Percentiles rank a stretch among this genome's conserved stretches.
Conservation (phyloP, 2,329 filamentous ascomycete genomes). For the Fonsecaea pugnacius region DNA sequence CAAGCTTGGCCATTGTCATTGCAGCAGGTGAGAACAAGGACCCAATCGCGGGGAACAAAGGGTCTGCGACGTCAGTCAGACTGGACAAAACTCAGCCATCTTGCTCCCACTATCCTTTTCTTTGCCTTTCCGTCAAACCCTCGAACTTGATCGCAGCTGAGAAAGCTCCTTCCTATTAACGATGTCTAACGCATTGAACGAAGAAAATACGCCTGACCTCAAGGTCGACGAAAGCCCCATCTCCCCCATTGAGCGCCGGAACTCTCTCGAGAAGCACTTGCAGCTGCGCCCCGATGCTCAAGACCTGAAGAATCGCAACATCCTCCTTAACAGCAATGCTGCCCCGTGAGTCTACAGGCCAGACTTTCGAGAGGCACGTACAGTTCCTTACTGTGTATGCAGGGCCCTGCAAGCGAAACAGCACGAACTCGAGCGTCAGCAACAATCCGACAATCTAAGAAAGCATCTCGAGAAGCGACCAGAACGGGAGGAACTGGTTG, state of each 20-base stretch:
- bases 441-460: constrained; percentile 65
- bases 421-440: constrained; percentile 68
- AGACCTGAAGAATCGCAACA: constrained; percentile 71
- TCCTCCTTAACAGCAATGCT: constrained; percentile 68
- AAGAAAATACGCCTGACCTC: constrained; percentile 34
- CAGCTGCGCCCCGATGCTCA: constrained; percentile 69
- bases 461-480: constrained; percentile 67
- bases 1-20: constrained; percentile 22
- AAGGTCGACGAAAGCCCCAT: constrained; percentile 63
- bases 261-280: constrained; percentile 74
- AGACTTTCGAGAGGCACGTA: neutral
- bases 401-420: constrained; percentile 66
- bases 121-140: neutral
- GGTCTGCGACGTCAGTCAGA: constrained; percentile 24
- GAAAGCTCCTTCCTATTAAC: constrained; percentile 17
- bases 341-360: constrained; percentile 60
- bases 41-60: constrained; percentile 18
- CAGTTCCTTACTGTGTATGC: neutral
- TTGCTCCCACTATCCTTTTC: constrained; percentile 7
- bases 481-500: constrained; percentile 75
- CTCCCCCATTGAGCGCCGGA: constrained; percentile 60
- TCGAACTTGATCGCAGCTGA: neutral
- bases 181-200: constrained; percentile 32
- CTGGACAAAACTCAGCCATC: constrained; percentile 1
- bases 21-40: constrained; percentile 11